Evolutionary conservation across 768 basidiomycete species (phyloP), one percentile per base, ranked within the genome.

Genomic region (Lactifluus pinguis): DNA sequence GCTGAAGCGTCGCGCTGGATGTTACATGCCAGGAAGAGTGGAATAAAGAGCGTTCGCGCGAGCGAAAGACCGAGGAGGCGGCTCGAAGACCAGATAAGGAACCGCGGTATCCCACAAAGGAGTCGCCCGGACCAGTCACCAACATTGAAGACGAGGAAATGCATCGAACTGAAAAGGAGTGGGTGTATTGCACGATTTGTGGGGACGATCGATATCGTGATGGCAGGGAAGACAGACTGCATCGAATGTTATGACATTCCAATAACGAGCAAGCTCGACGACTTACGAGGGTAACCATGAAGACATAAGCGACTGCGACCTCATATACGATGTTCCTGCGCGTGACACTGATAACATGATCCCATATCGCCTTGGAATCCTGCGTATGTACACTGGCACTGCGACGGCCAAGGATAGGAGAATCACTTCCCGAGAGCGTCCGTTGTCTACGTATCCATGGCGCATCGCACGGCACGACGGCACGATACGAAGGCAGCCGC

Each of bases 1-100:
- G 64, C 19, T 68, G 65, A 34, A 76, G 75, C 49, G 42, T 68
- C 66, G 48, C 78, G 80, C 64, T 85, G 82, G 45, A 95, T 73
- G 69, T 97, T 97, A 78, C 93, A 95, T 73, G 87, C 77, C n/a
- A 95, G 78, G 72, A 95, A 87, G 45, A 94, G 68, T 34, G 92
- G 92, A 51, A 97, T 82, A 74, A 95, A 95, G 38, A 92, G 68
- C 2, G 85, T 87, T 57, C 94, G 84, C 4, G 82, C 71, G 45
- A 88, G 69, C 15, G 92, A 86, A 29, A 91, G 72, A 6, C 70
- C 68, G 15, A 92, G 70, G 42, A 95, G 79, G 38, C 79, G 79
- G 25, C 75, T 78, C 6, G 82, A 80, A 4, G 84, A 84, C 83
- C 89, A 92, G 55, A 92, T 74, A 36, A 85, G 71, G 21, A 93